Base-by-base conservation (phyloP, 1,284 basidiomycete genomes). In the Ustilago lituana region DNA sequence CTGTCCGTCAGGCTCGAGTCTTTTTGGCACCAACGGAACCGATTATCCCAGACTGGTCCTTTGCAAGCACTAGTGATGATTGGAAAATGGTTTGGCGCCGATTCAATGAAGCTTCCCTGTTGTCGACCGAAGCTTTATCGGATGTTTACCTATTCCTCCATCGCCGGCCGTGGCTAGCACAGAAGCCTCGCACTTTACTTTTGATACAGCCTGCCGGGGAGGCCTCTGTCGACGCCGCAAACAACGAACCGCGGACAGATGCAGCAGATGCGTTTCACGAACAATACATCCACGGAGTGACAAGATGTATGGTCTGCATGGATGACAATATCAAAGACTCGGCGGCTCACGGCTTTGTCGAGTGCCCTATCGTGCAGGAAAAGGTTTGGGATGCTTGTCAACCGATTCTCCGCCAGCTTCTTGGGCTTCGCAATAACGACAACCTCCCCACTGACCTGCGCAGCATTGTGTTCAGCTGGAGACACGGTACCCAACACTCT, bases 341-440 rank as follows among this genome's bases (percentile, higher is more conserved):
- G 12, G 48, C 48, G 15, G 38, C 38, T 20, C 48, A 51, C 24
- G 38, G 48, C n/a, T 40, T 40, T 23, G 38, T 51, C 19, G 38
- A 51, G 41, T 51, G 48, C 17, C 37, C 37, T 19, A 12, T 51
- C 12, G 22, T 41, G 14, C 37, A 51, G 12, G 37, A 17, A 14
- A 27, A 51, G 10, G 48, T 22, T 33, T 51, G 48, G 48, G 12
- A 31, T 19, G 22, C 48, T 32, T 39, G 29, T 23, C 37, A 40
- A 15, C 27, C 48, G 9, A 41, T 32, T 9, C 7, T 51, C 7
- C 26, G 31, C 11, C 36, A 41, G 29, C 38, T 51, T 5, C 4
- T 51, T 2, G 48, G 38, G 1, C 19, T 32, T 19, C 5, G 2
- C 15, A 19, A 20, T 48, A 11, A 26, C 7, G 24, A n/a, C n/a